Base-by-base conservation (phyloP, 1,284 basidiomycete genomes). In the Austroboletus niveus region DNA sequence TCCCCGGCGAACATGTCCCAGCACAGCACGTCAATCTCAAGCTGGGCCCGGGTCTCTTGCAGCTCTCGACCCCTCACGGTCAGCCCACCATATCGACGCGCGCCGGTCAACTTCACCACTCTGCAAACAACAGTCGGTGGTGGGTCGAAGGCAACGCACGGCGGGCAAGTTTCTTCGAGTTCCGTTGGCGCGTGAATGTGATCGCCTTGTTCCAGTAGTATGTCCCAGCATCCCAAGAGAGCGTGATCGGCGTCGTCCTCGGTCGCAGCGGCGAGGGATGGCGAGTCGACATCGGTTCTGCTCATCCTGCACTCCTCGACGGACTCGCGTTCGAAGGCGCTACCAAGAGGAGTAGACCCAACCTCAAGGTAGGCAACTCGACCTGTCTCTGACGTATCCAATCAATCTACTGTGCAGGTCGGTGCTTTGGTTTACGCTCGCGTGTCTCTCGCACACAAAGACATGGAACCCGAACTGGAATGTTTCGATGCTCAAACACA, bases 391-490 rank as follows among this genome's bases (percentile, higher is more conserved):
- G 15, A 29, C 11, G 36, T 41, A 1, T 22, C 36, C 8, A n/a
- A 44, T 40, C 32, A 4, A 57, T 31, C 47, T 22, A n/a, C 29
- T 35, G 12, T 45, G 3, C 57, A 94, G 91, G 81, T 94, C 44
- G 91, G 92, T 34, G 80, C 84, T 8, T 69, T 93, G 38, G 77
- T 94, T 2, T 94, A 92, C 68, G 89, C 89, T 2, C 82, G 91
- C 41, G 84, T 94, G 31, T 91, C 89, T 10, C 71, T 93, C 24
- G 91, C 92, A 14, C 88, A 92, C 62, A 90, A 89, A 62, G 90
- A 94, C 64, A 92, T 92, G 84, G 91, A 94, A 48, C 91, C 91
- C 2, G 91, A 94, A 61, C 73, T 94, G 5, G 89, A 92, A 64
- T 94, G 91, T 65, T 91, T 92, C 61, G 88, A 93, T 63, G 88